phyloP scores from a whole-genome alignment of 2,329 filamentous ascomycete genomes.

The Lachnellula willkommii region DNA sequence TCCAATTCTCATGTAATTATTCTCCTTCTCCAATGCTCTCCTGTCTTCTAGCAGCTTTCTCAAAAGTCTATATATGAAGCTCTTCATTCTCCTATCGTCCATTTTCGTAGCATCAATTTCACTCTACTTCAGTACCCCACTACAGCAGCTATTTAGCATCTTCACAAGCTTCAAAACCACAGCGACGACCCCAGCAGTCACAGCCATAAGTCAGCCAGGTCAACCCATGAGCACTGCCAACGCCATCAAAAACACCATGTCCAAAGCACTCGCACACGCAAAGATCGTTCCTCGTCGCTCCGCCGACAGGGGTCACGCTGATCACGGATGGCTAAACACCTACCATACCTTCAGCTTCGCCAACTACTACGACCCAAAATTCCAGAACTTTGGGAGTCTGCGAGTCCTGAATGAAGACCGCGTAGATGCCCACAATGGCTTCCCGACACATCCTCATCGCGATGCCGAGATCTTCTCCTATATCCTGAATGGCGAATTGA shows the following conservation, averaged over 20 bases:
- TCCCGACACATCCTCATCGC: slow-evolving; percentile 78
- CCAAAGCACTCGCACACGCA: slow-evolving; percentile 58
- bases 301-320: slow-evolving; percentile 64
- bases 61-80: slow-evolving; percentile 31
- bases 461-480: slow-evolving; percentile 91
- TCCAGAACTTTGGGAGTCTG: slow-evolving; percentile 66
- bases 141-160: slow-evolving; percentile 21
- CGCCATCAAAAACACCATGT: slow-evolving; percentile 45
- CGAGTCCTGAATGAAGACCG: slow-evolving; percentile 88
- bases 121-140: slow-evolving; percentile 24
- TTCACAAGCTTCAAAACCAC: slow-evolving; percentile 12
- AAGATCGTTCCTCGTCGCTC: slow-evolving; percentile 73
- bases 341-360: slow-evolving; percentile 87
- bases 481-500: slow-evolving; percentile 78
- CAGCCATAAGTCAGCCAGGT: slow-evolving; percentile 1
- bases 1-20: slow-evolving; percentile 19
- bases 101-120: slow-evolving; percentile 32
- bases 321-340: slow-evolving; percentile 83
- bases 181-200: slow-evolving; percentile 4
- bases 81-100: slow-evolving; percentile 26
- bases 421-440: slow-evolving; percentile 67
- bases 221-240: slow-evolving; percentile 28
- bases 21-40: slow-evolving; percentile 23
- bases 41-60: slow-evolving; percentile 17
- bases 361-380: slow-evolving; percentile 52